phyloP scores from a whole-genome alignment of 1,139 yeast species.

The Debaryomycetaceae sp. region DNA sequence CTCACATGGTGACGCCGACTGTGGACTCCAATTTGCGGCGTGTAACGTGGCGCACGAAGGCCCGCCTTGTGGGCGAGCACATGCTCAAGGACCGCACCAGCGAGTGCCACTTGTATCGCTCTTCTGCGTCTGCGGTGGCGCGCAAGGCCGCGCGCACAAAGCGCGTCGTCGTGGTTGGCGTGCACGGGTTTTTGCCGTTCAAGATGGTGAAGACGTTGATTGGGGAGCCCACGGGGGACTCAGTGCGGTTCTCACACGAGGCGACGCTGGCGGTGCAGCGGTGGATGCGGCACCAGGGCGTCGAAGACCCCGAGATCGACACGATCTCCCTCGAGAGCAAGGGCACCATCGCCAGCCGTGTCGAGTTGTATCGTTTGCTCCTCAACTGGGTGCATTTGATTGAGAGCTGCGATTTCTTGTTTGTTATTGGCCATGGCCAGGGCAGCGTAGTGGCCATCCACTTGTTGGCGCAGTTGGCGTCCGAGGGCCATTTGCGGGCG shows the following conservation, averaged over 20 bases:
- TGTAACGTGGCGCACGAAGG: slow-evolving; percentile 35
- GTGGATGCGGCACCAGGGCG: slow-evolving; percentile 33
- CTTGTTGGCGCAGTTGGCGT: slow-evolving; percentile 31
- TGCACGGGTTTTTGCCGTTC: slow-evolving; percentile 52
- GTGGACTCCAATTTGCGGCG: slow-evolving; percentile 30
- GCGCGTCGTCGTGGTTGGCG: slow-evolving; percentile 40
- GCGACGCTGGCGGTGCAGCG: slow-evolving; percentile 33
- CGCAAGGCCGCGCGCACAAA: slow-evolving; percentile 19
- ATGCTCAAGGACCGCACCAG: slow-evolving; percentile 22
- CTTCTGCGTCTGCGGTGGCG: slow-evolving; percentile 13
- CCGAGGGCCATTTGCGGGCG: slow-evolving; percentile 13
- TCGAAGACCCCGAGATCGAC: slow-evolving; percentile 27
- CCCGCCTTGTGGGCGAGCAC: slow-evolving; percentile 34
- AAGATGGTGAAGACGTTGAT: slow-evolving; percentile 44
- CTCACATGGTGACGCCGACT: slow-evolving; percentile 16
- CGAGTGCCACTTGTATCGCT: slow-evolving; percentile 33
- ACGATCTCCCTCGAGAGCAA: slow-evolving; percentile 51
- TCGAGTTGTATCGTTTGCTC: slow-evolving; percentile 29
- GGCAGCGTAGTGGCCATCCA: slow-evolving; percentile 44
- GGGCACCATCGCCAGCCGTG: slow-evolving; percentile 43
- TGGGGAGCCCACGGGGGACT: slow-evolving; percentile 45
- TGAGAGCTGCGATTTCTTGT: slow-evolving; percentile 36
- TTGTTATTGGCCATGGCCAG: slow-evolving; percentile 41
- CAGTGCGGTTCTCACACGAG: slow-evolving; percentile 28
- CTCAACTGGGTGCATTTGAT: slow-evolving; percentile 41